phyloP scores from a whole-genome alignment of 2,329 filamentous ascomycete genomes.

The Leptographium flavum region DNA sequence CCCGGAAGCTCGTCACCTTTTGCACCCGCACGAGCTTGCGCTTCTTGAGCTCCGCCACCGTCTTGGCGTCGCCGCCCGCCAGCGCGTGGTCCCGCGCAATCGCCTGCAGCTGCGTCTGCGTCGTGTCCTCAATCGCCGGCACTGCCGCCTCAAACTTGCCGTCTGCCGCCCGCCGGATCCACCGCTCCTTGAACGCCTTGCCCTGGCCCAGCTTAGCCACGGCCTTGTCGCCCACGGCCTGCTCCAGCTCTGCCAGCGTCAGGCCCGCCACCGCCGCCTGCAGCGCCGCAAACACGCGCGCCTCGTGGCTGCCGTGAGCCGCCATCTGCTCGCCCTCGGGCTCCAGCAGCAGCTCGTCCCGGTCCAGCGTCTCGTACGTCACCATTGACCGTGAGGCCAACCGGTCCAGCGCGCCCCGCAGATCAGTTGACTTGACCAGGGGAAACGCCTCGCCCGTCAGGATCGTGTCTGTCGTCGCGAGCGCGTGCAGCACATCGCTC shows the following conservation, averaged over 20 bases:
- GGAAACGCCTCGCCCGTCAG: slow-evolving; percentile 59
- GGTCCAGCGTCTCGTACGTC: slow-evolving; percentile 68
- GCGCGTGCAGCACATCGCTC: slow-evolving; percentile 48
- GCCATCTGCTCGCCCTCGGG: slow-evolving; percentile 59
- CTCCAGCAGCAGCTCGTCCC: slow-evolving; percentile 64
- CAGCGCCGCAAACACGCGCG: slow-evolving; percentile 66
- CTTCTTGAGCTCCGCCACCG: slow-evolving; percentile 73
- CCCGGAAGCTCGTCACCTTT: slow-evolving; percentile 74
- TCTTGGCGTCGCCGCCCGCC: slow-evolving; percentile 56
- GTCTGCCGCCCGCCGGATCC: slow-evolving; percentile 48
- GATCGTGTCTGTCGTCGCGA: slow-evolving; percentile 50
- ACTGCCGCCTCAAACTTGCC: slow-evolving; percentile 37
- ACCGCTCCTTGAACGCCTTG: slow-evolving; percentile 77
- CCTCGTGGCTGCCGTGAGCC: slow-evolving; percentile 66
- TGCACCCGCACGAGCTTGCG: slow-evolving; percentile 74
- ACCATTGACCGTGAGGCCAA: slow-evolving; percentile 78
- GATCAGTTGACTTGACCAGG: slow-evolving; percentile 44
- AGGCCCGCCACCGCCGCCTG: slow-evolving; percentile 62
- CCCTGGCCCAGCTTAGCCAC: slow-evolving; percentile 77
- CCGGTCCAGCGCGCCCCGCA: slow-evolving; percentile 83
- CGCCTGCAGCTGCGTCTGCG: slow-evolving; percentile 57
- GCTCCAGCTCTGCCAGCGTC: slow-evolving; percentile 60
- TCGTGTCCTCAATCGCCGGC: slow-evolving; percentile 68
- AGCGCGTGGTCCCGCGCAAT: slow-evolving; percentile 58
- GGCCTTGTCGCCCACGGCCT: slow-evolving; percentile 55